Base-by-base conservation (phyloP, 352 stramenopile species). In the Phytophthora vignae region DNA sequence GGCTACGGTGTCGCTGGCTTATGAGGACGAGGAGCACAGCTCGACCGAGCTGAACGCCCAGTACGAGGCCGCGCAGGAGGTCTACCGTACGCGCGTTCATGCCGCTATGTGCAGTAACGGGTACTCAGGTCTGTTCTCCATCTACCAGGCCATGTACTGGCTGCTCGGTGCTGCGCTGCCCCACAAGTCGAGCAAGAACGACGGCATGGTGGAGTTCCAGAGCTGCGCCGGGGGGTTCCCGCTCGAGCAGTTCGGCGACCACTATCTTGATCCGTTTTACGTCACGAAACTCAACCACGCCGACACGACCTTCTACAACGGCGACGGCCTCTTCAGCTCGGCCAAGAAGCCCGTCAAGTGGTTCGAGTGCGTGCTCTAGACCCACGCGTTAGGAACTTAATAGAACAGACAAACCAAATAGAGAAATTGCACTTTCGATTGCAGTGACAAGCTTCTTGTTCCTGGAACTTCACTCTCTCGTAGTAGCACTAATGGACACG, bases 341-440 rank as follows among this genome's bases (percentile, higher is more conserved):
- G 60, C 79, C 4, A 78, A 88, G 60, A 92, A 87, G 61, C 85
- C 85, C 0, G 55, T 88, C 14, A 92, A 91, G 59, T 93, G 85
- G 85, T 89, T 93, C 46, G 81, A 90, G 71, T 93, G 85, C 48
- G n/a, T 88, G 50, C 64, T 92, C 25, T 90, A 81, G 55, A 62
- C 14, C 25, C 12, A 31, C n/a, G 19, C 15, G 29, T 49, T 64
- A 53, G 62, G 14, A 57, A 27, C 46, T 29, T 50, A 42, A 12
- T 42, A 42, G 4, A 58, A 66, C 58, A 66, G 48, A 58, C 29
- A n/a, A 57, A 31, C n/a, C 58, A 50, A 29, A 17, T 57, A 56
- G 53, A 21, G 29, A 14, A 29, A 53, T 50, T 40, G 40, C 52
- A 69, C 50, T 29, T 69, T 58, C 49, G 3, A 55, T 12, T 25